These are phyloP conservation scores for Linum lewisii DNA, from an alignment of 345 rosid species.

Conservation along the genomic window DNA sequence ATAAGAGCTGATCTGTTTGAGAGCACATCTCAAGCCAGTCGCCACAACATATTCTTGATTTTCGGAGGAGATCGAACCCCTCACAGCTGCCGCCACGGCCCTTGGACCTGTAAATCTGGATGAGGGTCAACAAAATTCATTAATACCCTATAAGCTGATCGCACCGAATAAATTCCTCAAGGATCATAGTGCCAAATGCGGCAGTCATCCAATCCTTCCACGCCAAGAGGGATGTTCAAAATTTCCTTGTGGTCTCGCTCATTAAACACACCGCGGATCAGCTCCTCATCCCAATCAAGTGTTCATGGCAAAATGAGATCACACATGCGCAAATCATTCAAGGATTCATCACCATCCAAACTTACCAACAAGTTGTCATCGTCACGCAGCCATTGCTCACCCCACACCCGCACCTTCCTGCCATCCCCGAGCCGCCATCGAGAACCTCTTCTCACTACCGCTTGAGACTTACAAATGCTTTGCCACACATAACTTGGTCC, in stretches of 20 bases:
- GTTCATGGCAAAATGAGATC: not conserved
- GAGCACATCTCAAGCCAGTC: no score
- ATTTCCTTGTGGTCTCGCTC: not conserved
- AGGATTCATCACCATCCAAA: not conserved
- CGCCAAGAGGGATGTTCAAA: not conserved
- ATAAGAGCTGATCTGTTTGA: no score
- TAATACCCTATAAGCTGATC: no score
- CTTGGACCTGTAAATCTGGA: no score
- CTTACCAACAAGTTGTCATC: not conserved
- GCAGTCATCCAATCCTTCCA: not conserved
- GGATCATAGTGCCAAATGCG: not conserved
- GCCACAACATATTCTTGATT: no score
- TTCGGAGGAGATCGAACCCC: no score
- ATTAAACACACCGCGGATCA: not conserved
- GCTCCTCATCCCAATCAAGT: not conserved
- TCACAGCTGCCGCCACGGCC: no score
- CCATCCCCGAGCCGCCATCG: not conserved
- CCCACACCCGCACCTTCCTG: no score
- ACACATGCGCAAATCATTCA: no score
- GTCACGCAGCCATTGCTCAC: not conserved
- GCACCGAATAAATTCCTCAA: no score
- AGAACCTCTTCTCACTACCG: not conserved
- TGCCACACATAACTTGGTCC: not conserved
- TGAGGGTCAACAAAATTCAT: no score
- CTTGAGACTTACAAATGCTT: not conserved